Base-by-base conservation (phyloP, 768 basidiomycete species). In the Tremella yokohamensis region DNA sequence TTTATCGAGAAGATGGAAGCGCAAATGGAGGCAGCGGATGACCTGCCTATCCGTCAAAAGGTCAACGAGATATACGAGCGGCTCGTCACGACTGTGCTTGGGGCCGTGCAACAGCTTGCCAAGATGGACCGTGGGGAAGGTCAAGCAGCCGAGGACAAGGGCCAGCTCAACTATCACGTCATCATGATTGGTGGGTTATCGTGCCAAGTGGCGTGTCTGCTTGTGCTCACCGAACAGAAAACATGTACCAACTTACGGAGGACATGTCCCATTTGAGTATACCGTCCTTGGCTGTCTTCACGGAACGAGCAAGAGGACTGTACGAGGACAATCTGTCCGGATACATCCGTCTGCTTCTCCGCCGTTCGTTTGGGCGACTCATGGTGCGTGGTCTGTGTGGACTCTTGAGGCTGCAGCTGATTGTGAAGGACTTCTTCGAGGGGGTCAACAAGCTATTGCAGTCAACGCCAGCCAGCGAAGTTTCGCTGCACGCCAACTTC, bases 131-230 rank as follows among this genome's bases (percentile, higher is more conserved):
- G 90, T 0, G 90, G 89, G 56, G 77, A 78, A 18, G 70, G 73
- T 6, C 77, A 75, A 15, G 64, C 68, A 9, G 73, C 70, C 3
- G 94, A 98, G 71, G 93, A 92, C 76, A 98, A 98, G 77, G 92
- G 92, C 0, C 91, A 94, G 71, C 82, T 98, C 52, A 97, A 97
- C 76, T 96, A 90, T 64, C 91, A 96, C 72, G 90, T 97, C 65
- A 87, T 94, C 69, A 81, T 98, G 60, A 87, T 97, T 56, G 94
- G 94, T 93, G 69, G 68, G 87, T 72, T 49, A 11, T 34, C 45
- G 56, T 24, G 22, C 42, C 15, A 4, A 15, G 15, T 22, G 6
- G 22, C n/a, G 4, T 15, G n/a, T 18, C 9, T 24, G 22, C 6
- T 16, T 22, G 22, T 45, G 4, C 42, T 45, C 6, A 19, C 4